These are phyloP conservation scores for Lactarius deliciosus DNA, from an alignment of 768 basidiomycete species.

Conservation along the genomic window DNA sequence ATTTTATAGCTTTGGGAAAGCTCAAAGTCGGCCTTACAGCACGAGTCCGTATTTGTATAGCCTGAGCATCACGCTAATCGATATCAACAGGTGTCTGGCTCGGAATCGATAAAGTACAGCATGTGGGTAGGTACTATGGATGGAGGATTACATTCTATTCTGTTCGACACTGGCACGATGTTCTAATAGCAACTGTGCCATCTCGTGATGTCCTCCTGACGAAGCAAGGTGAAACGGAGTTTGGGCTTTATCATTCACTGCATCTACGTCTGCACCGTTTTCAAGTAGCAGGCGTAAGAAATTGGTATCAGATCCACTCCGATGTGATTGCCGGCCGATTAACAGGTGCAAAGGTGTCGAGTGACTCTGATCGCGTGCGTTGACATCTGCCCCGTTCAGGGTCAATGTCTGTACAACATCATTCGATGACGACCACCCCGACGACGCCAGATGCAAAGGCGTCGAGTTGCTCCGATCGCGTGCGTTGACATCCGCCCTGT, in stretches of 20 bases:
- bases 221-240: background rate
- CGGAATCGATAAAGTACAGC: too few species aligned
- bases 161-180: background rate
- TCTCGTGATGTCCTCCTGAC: background rate
- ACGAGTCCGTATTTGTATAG: too few species aligned
- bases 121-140: background rate
- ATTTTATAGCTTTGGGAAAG: too few species aligned
- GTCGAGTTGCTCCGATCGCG: background rate
- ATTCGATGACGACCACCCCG: too few species aligned
- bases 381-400: background rate
- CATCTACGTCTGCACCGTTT: background rate
- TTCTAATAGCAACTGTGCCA: background rate
- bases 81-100: background rate
- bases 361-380: too few species aligned
- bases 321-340: too few species aligned
- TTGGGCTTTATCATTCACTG: background rate
- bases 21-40: too few species aligned
- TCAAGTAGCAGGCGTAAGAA: background rate
- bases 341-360: too few species aligned
- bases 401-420: background rate
- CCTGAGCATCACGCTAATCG: background rate
- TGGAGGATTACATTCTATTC: background rate
- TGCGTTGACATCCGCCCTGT: background rate
- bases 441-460: background rate
- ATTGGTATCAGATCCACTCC: background rate